Evolutionary conservation across 768 basidiomycete species (phyloP), one percentile per base, ranked within the genome.

Genomic region (Boletus speciosus): DNA sequence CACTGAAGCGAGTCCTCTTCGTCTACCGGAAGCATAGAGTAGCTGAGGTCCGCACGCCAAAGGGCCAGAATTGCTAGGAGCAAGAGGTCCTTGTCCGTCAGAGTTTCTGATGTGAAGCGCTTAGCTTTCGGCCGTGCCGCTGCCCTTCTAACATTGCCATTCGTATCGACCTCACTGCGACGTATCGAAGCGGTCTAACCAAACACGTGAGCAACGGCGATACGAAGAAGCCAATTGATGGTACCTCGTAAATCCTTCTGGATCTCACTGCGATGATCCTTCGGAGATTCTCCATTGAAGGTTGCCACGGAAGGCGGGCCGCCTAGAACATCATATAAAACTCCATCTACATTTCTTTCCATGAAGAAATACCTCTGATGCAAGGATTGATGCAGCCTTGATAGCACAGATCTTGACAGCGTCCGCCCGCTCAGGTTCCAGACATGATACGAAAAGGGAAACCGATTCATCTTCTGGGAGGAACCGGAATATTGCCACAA

Each of bases 361-460:
- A 53, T 25, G 21, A 25, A 47, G 8, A 61, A 72, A 52, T 62
- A 84, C 87, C 75, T 94, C 90, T 49, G 82, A 76, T 7, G 79
- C 73, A 32, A 93, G 66, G 0, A 83, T 88, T 38, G 89, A 69
- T 60, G 80, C 84, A 3, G 92, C 89, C 57, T 86, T 83, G 50
- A 93, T 76, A 2, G 80, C 92, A 54, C 82, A 82, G 11, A 86
- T 81, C 74, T 93, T 93, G 60, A 90, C 82, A 2, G 86, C 86
- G 25, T 92, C 88, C 1, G 89, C 86, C 31, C 87, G 81, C 61
- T 91, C 88, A 9, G 90, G 82, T 51, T 87, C 83, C 39, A 92
- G 66, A 57, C 90, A 89, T 14, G 75, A 74, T 21, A 73, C 62
- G 64, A 93, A 89, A 6, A 92, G 63, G 0, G 76, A 75, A 7